These are phyloP conservation scores for Lactifluus volemus DNA, from an alignment of 768 basidiomycete species.

Conservation along the genomic window DNA sequence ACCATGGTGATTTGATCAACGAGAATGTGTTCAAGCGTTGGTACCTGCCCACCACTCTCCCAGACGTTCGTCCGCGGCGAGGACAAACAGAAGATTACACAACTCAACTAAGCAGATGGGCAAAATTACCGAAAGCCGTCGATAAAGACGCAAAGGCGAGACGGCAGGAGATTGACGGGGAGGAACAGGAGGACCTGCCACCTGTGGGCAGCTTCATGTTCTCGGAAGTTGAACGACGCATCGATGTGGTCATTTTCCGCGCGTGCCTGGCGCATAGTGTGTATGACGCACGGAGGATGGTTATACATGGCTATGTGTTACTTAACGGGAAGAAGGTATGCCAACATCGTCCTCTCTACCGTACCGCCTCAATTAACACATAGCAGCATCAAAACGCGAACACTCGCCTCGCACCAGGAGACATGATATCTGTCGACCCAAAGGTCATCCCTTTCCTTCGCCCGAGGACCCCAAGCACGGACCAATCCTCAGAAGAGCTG, in stretches of 20 bases:
- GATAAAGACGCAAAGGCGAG: constrained; percentile 35
- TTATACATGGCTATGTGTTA: constrained; percentile 78
- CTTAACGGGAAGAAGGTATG: constrained; percentile 86
- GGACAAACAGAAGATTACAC: constrained; percentile 36
- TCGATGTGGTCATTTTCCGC: constrained; percentile 89
- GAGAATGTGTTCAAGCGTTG: constrained; percentile 92
- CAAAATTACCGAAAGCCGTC: constrained; percentile 38
- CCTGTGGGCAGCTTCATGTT: constrained; percentile 97
- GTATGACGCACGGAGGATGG: constrained; percentile 80
- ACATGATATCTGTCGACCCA: constrained; percentile 88
- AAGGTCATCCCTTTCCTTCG: constrained; percentile 65
- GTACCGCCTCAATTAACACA: background rate
- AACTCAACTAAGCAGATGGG: constrained; percentile 46
- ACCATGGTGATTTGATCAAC: constrained; percentile 92
- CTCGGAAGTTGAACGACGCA: constrained; percentile 83
- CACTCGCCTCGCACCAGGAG: constrained; percentile 84
- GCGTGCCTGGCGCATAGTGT: constrained; percentile 83
- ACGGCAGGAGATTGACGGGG: constrained; percentile 33
- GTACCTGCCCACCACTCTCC: constrained; percentile 83
- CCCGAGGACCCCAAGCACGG: constrained; percentile 24
- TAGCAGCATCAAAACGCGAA: constrained; percentile 74
- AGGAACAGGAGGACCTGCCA: constrained; percentile 53
- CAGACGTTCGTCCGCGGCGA: constrained; percentile 67
- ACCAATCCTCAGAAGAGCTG: constrained; percentile 15
- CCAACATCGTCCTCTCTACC: constrained; percentile 1